Conservation (phyloP, 805 yeast species). For the Torulaspora maleeae region DNA sequence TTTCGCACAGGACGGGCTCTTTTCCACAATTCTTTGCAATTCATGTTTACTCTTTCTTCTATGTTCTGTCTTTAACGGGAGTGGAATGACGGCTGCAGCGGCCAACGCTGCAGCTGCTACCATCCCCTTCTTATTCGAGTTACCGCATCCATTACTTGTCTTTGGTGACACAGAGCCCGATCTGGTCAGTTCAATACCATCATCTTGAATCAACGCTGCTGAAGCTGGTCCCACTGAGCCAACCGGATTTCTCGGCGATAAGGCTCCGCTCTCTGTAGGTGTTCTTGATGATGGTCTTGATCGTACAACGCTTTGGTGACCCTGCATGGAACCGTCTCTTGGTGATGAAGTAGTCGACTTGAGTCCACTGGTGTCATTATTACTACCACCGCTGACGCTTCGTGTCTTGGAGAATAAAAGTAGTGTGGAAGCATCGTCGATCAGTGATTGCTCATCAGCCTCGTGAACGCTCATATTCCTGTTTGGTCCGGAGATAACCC, state of each 20-base stretch:
- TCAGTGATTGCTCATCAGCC: constrained; percentile 28
- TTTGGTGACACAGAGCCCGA: constrained; percentile 5
- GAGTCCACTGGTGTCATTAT: neutral
- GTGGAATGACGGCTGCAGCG: constrained; percentile 73
- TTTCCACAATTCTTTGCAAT: constrained; percentile 12
- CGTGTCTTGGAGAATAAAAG: constrained; percentile 52
- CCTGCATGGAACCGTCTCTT: neutral
- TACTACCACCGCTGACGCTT: constrained; percentile 7
- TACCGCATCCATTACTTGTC: neutral
- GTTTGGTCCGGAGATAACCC: neutral
- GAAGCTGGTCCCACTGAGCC: constrained; percentile 48
- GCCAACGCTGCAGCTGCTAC: constrained; percentile 83
- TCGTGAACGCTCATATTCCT: constrained; percentile 1
- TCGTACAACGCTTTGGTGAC: constrained; percentile 1
- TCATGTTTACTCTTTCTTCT: constrained; percentile 6
- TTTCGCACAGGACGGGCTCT: neutral
- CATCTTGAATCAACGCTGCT: constrained; percentile 34
- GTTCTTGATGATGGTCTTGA: constrained; percentile 10
- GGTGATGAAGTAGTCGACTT: constrained; percentile 2
- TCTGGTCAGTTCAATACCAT: constrained; percentile 4
- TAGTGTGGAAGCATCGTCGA: constrained; percentile 59
- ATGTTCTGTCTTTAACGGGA: constrained; percentile 42
- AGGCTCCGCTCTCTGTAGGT: constrained; percentile 12
- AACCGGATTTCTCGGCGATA: constrained; percentile 22
- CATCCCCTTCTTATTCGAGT: constrained; percentile 42